Conservation (phyloP, 257 asterid genomes). For the Marsdenia floribunda region DNA sequence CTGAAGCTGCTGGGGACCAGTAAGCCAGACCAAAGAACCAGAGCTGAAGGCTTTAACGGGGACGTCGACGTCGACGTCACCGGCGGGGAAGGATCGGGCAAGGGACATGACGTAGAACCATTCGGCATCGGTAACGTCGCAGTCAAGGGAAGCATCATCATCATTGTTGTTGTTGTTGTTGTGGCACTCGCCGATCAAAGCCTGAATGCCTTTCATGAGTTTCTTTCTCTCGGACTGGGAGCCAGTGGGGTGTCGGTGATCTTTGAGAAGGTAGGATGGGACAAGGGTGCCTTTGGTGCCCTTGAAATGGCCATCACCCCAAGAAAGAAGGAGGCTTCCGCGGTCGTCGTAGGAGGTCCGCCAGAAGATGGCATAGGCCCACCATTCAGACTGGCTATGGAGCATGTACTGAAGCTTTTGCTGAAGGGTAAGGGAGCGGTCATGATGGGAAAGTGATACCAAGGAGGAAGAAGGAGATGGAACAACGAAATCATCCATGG, state of each 20-base stretch:
- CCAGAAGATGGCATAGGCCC: conserved; percentile 37
- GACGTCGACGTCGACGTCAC: conserved; percentile 32
- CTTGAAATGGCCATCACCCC: conserved; percentile 47
- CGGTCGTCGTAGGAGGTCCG: conserved; percentile 8
- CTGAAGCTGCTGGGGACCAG: conserved; percentile 52
- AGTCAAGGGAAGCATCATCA: conserved; percentile 16
- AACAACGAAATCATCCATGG: conserved; percentile 8
- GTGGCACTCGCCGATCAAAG: conserved; percentile 34
- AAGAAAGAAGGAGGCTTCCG: conserved; percentile 14
- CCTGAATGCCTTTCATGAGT: conserved; percentile 57
- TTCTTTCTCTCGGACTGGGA: conserved; percentile 47
- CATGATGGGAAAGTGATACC: neutral
- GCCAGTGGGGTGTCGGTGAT: conserved; percentile 1
- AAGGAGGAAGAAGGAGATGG: conserved; percentile 10
- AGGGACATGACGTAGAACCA: conserved; percentile 87
- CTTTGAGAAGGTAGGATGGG: neutral
- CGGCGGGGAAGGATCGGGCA: conserved; percentile 47
- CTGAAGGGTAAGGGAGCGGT: conserved; percentile 6
- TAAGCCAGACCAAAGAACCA: conserved; percentile 55
- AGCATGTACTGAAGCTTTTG: conserved; percentile 22
- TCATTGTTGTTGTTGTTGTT: neutral
- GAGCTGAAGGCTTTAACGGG: conserved; percentile 57
- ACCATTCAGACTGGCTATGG: conserved; percentile 18
- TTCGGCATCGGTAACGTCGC: conserved; percentile 64
- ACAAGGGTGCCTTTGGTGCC: conserved; percentile 29